These are phyloP conservation scores for Brassica balearica DNA, from an alignment of 441 rosid species.

Conservation along the genomic window DNA sequence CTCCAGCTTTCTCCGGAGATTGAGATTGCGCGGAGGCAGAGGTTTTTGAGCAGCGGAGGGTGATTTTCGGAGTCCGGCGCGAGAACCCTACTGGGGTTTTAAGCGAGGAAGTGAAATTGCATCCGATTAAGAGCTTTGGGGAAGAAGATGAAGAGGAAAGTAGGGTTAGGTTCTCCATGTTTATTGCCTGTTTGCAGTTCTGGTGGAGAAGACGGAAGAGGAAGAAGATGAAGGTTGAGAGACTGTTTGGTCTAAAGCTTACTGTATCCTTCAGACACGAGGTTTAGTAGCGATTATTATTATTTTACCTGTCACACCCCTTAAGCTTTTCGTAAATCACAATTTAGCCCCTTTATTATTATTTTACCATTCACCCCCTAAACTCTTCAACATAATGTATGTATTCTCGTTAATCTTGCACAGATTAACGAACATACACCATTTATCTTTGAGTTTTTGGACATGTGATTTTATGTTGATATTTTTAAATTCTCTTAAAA, in stretches of 20 bases:
- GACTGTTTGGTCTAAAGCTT: background rate
- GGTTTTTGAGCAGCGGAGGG: constrained; percentile 42
- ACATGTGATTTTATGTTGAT: no score
- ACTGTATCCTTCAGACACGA: background rate
- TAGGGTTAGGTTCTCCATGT: constrained; percentile 61
- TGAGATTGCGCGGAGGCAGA: constrained; percentile 45
- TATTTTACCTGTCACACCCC: no score
- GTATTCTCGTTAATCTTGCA: no score
- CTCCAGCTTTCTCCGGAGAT: constrained; percentile 27
- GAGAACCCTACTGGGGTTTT: constrained; percentile 49
- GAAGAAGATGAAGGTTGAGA: background rate
- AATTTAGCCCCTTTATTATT: no score
- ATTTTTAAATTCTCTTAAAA: no score
- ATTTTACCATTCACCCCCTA: no score
- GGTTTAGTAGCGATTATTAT: background rate
- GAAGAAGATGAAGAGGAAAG: constrained; percentile 50
- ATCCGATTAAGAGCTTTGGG: constrained; percentile 46
- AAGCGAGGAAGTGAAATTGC: constrained; percentile 40
- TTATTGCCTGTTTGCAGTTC: constrained; percentile 7
- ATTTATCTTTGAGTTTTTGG: no score
- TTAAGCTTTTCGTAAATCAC: no score
- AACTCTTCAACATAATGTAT: no score
- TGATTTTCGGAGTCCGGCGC: constrained; percentile 43
- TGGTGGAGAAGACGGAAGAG: constrained; percentile 15
- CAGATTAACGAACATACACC: no score